Conservation (phyloP, 2,329 filamentous ascomycete species). For the Colletotrichum gigasporum region DNA sequence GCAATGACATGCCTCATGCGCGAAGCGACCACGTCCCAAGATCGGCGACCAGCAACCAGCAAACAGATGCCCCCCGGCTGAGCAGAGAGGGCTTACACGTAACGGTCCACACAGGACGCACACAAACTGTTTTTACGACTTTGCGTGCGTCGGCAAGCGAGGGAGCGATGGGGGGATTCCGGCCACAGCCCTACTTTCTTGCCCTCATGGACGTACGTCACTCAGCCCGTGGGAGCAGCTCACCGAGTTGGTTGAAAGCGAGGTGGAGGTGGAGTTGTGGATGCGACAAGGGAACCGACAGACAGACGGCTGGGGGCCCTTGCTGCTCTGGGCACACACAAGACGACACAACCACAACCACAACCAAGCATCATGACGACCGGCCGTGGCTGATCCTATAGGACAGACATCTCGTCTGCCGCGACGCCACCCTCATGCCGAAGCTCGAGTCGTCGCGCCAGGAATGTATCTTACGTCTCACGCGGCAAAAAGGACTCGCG, state of each 20-base stretch:
- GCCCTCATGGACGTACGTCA: constrained; percentile 9
- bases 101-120: not conserved
- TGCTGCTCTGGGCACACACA: not conserved
- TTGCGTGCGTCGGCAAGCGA: constrained; percentile 5
- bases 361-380: not conserved
- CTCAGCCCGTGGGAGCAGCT: no score
- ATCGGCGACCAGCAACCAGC: not conserved
- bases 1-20: constrained; percentile 22
- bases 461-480: not conserved
- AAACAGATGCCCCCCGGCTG: not conserved
- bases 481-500: not conserved
- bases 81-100: constrained; percentile 4
- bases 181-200: constrained; percentile 20
- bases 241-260: no score
- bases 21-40: not conserved
- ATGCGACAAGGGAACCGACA: not conserved
- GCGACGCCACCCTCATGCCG: no score
- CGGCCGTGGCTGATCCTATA: not conserved
- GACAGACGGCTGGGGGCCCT: no score
- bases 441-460: not conserved
- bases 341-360: not conserved
- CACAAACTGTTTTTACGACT: not conserved
- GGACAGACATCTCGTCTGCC: not conserved
- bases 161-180: not conserved
- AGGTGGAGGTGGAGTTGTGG: not conserved